Base-by-base conservation (phyloP, 2,329 filamentous ascomycete species). In the Alternaria solani region DNA sequence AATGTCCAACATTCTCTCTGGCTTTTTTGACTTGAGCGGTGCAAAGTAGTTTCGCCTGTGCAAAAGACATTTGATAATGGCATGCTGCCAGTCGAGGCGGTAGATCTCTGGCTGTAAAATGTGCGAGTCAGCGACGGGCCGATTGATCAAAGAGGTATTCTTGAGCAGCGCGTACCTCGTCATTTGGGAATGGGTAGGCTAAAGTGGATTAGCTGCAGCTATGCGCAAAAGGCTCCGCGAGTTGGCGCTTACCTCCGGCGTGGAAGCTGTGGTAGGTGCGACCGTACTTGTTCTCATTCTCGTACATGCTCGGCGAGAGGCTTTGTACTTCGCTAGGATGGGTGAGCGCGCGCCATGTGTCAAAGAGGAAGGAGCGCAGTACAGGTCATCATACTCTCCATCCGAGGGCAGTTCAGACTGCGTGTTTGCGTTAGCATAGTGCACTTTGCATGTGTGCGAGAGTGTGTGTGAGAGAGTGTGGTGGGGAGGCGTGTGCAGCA, bases 161-260 rank as follows among this genome's bases (percentile, higher is more conserved):
- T 49, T 18, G 25, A 46, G 51, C 53, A 38, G 28, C 26, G 52
- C 36, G 58, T 74, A 79, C 77, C 65, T 70, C 66, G 51, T 79
- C 77, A 55, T 79, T 79, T 42, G 77, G 77, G 28, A 78, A 79
- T 34, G 75, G 70, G 55, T 79, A 79, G 25, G 75, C 77, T 79
- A 52, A n/a, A 34, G 6, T 14, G n/a, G 11, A 63, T 78, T 59
- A 78, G 74, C 57, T 47, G 28, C n/a, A 26, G n/a, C 18, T 38
- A 16, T 36, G 16, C 18, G 42, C n/a, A 25, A 11, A 16, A 4
- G 20, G 51, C 12, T 18, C 8, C 8, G 2, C 3, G 16, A 12
- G 18, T 9, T 9, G 6, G n/a, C 58, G 43, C 76, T 66, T 72
- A 81, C 79, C 77, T 56, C 78, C 79, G 20, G 76, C 73, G 57